Base-by-base conservation (phyloP, 2,329 filamentous ascomycete genomes). In the Fusarium sp. region DNA sequence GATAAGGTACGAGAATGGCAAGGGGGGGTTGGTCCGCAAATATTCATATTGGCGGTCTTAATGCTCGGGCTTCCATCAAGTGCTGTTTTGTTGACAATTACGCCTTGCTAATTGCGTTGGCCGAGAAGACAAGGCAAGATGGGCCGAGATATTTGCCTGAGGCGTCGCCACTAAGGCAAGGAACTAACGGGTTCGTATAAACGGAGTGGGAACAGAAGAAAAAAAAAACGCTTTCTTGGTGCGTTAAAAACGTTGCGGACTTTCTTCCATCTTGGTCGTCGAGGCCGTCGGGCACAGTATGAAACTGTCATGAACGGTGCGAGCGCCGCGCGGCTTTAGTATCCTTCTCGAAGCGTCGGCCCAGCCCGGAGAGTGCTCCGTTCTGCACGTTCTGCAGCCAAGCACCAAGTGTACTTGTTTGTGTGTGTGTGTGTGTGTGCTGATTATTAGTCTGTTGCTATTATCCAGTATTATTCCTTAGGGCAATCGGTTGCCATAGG, bases 261-360 rank as follows among this genome's bases (percentile, higher is more conserved):
- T 61, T 70, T 49, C 54, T 61, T 60, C 58, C 52, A 40, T 54
- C 62, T 52, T 61, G 47, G 51, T 56, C 55, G 44, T 27, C 15
- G 24, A 62, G 56, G 60, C 64, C 56, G 58, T 55, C 62, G 38
- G 24, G 48, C 64, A 74, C 67, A 73, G 69, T 74, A 71, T 55
- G 53, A 58, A 67, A 74, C 64, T 65, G 71, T 63, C 44, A 27
- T 49, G 49, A 29, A 54, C 52, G 51, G 56, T 62, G 55, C 70
- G 46, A 57, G 45, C 64, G 53, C 69, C 64, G 64, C 67, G 64
- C 45, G 69, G 64, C 62, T 62, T 60, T 60, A 38, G 49, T 46
- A 58, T 56, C 25, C 25, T 51, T 60, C 62, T 68, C 62, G 30
- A 62, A 44, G 43, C 51, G 55, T 44, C 64, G 54, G 41, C 58